These are phyloP conservation scores for Ogataea haglerorum DNA, from an alignment of 805 yeast genomes.

Conservation along the genomic window DNA sequence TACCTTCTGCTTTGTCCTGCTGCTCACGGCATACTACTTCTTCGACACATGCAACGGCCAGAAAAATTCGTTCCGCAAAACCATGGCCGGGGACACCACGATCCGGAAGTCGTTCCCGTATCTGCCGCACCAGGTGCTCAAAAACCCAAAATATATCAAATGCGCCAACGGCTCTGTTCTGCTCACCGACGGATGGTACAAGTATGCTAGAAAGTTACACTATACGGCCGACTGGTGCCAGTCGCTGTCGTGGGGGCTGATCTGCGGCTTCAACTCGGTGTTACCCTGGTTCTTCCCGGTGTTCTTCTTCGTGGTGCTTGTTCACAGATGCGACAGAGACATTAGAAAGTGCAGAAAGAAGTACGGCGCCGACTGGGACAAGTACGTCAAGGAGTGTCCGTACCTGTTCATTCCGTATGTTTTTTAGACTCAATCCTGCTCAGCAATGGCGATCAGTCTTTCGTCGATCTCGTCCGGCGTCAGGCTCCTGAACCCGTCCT, in stretches of 20 bases:
- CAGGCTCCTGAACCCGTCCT: conserved; percentile 66
- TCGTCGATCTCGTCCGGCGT: conserved; percentile 90
- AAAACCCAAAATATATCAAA: conserved; percentile 78
- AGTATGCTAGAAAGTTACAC: conserved; percentile 88
- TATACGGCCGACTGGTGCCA: conserved; percentile 93
- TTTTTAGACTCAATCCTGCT: conserved; percentile 73
- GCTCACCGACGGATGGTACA: conserved; percentile 93
- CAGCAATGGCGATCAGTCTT: conserved; percentile 90
- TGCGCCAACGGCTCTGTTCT: conserved; percentile 83
- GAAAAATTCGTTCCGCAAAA: conserved; percentile 86
- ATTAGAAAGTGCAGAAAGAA: conserved; percentile 77
- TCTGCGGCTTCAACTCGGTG: conserved; percentile 83
- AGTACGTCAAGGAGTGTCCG: conserved; percentile 83
- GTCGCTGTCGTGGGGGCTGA: conserved; percentile 86
- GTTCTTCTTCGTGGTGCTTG: conserved; percentile 81
- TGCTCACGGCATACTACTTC: conserved; percentile 78
- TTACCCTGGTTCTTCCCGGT: conserved; percentile 96
- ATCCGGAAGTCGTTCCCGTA: conserved; percentile 90
- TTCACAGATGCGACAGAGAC: conserved; percentile 90
- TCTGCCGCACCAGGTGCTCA: conserved; percentile 77
- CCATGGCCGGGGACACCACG: conserved; percentile 71
- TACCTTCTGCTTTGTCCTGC: conserved; percentile 48
- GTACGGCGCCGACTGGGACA: conserved; percentile 93
- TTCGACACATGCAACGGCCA: conserved; percentile 95
- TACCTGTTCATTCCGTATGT: conserved; percentile 88